These are phyloP conservation scores for Hanseniaspora singularis DNA, from an alignment of 805 yeast species.

Conservation along the genomic window DNA sequence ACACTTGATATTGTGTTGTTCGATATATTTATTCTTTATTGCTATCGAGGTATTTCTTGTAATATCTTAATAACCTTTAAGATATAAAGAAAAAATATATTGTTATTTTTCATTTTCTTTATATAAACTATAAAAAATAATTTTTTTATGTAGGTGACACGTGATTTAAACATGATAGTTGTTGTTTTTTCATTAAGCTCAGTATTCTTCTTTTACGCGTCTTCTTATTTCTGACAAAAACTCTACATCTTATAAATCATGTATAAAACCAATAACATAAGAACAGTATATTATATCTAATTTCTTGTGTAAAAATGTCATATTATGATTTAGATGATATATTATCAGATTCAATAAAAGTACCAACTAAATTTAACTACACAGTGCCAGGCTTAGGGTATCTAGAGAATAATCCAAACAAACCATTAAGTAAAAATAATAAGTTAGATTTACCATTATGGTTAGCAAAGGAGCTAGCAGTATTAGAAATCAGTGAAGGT, in stretches of 20 bases:
- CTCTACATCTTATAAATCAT: too few relatives aligned
- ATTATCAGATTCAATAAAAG: conserved; percentile 53
- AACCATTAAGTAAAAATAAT: conserved; percentile 40
- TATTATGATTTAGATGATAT: conserved; percentile 73
- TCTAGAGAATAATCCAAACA: conserved; percentile 65
- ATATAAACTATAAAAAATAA: too few relatives aligned
- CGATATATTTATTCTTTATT: neutral
- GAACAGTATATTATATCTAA: too few relatives aligned
- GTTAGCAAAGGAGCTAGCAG: conserved; percentile 72
- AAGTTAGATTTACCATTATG: conserved; percentile 75
- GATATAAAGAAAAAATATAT: neutral
- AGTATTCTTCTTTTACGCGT: too few relatives aligned
- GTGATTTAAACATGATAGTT: too few relatives aligned
- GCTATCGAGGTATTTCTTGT: too few relatives aligned
- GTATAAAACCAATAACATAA: too few relatives aligned
- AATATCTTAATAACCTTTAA: neutral
- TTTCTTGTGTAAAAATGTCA: conserved; percentile 29
- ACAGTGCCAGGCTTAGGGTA: conserved; percentile 82
- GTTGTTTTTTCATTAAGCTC: too few relatives aligned
- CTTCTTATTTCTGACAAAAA: too few relatives aligned
- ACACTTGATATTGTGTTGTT: too few relatives aligned
- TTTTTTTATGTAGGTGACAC: too few relatives aligned
- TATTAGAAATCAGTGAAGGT: conserved; percentile 29
- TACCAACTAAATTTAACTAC: conserved; percentile 69
- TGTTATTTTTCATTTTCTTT: neutral